Evolutionary conservation across 2,329 filamentous ascomycete species (phyloP), one percentile per base, ranked within the genome.

Genomic region (Paradendryphiella salina): DNA sequence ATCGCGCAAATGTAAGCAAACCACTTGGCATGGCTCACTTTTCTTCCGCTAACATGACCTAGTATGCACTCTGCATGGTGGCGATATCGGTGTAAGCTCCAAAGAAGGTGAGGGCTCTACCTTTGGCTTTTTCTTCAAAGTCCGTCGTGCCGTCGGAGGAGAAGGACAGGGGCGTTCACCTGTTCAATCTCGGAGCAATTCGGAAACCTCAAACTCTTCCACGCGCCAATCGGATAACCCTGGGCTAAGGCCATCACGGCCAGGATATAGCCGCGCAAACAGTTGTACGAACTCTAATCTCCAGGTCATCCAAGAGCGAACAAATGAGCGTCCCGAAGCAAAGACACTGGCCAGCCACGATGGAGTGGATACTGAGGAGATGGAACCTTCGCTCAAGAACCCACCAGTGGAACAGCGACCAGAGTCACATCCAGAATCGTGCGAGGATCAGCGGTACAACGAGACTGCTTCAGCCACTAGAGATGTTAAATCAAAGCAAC

Each of bases 101-200:
- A 67, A 66, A 54, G 63, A 71, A 40, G 67, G 67, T 0, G 64
- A 70, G 52, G 71, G 70, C 5, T 71, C 67, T 1, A 73, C 70
- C 1, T 73, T 73, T 42, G 69, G 66, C 0, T 73, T 72, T 44
- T 73, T 70, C 52, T 72, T 72, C 61, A 72, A 68, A 49, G 69
- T 67, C 0, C 66, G 70, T 13, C 61, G 63, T 20, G 61, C 63
- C 4, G 56, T 65, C 10, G 62, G 56, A 2, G 32, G 52, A 4
- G 56, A 26, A 13, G 63, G 66, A 17, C 61, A 59, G 8, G 61
- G 63, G 18, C 56, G 67, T 28, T 68, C 70, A 2, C 42, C 61
- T 4, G 59, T 67, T 10, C 54, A 57, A 31, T 58, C 60, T 21
- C 63, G 67, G 15, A 57, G 46, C 23, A 63, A 59, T 5, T 71